phyloP scores from a whole-genome alignment of 495 filamentous ascomycete species.

The Xylaria grammica region DNA sequence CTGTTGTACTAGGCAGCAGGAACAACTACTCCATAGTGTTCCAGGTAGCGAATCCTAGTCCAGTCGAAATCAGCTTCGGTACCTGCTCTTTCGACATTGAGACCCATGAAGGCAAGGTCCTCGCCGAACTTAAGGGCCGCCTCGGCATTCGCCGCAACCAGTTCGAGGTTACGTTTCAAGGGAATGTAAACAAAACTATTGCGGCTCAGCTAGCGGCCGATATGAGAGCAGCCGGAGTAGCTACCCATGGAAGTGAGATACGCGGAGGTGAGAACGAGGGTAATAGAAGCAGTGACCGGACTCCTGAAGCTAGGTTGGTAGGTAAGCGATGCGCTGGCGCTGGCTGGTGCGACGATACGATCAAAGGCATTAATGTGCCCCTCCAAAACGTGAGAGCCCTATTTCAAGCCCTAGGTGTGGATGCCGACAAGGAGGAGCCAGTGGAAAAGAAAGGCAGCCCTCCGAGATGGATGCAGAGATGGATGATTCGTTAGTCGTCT shows the following conservation, averaged over 20 bases:
- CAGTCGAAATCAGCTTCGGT: constrained; percentile 41
- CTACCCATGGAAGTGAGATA: background rate
- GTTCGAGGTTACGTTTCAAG: constrained; percentile 26
- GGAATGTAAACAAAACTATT: constrained; percentile 22
- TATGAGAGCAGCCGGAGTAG: constrained; percentile 10
- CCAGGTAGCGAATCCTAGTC: constrained; percentile 33
- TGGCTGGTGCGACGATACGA: constrained; percentile 35
- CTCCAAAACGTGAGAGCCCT: constrained; percentile 20
- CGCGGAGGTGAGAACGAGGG: background rate
- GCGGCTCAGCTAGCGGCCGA: constrained; percentile 10
- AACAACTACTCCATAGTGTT: constrained; percentile 21
- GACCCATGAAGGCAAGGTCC: constrained; percentile 22
- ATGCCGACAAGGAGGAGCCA: background rate
- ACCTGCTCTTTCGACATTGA: constrained; percentile 35
- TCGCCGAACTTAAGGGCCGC: constrained; percentile 35
- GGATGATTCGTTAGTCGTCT: constrained; percentile 5
- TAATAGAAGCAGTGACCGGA: background rate
- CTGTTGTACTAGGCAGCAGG: background rate
- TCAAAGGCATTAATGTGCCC: constrained; percentile 34
- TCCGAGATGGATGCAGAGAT: background rate
- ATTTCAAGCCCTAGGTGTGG: constrained; percentile 22
- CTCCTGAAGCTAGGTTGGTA: constrained; percentile 21
- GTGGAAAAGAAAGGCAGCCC: background rate
- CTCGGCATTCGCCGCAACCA: constrained; percentile 27
- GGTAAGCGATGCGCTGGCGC: constrained; percentile 29